A percentile compares a stretch with the other conserved stretches of the same genome.
Conservation (phyloP, 306 rosid species). For the Cucurbita pepo region DNA sequence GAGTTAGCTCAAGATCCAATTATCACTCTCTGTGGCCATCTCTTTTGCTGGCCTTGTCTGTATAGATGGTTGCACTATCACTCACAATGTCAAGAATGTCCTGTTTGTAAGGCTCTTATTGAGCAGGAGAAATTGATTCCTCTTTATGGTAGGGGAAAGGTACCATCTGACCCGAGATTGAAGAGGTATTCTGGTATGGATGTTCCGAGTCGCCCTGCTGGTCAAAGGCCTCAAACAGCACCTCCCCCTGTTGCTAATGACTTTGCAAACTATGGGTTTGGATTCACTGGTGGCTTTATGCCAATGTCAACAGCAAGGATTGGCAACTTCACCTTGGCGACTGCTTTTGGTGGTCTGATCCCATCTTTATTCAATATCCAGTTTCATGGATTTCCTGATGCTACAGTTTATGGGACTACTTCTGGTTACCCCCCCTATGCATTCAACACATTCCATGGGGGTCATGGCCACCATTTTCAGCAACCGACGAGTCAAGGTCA, state of each 20-base stretch:
- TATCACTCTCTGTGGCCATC: conserved; percentile 80
- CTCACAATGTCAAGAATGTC: conserved; percentile 85
- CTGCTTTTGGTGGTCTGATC: conserved; percentile 68
- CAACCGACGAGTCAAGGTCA: conserved; percentile 37
- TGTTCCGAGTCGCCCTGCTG: conserved; percentile 64
- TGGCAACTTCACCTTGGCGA: conserved; percentile 71
- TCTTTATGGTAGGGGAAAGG: conserved; percentile 82
- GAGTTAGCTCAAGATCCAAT: conserved; percentile 87
- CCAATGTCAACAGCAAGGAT: conserved; percentile 69
- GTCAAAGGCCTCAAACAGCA: conserved; percentile 70
- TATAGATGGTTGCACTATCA: conserved; percentile 86
- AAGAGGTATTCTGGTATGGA: conserved; percentile 61
- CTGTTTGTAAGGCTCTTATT: conserved; percentile 79
- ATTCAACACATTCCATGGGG: conserved; percentile 54
- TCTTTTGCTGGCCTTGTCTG: conserved; percentile 90
- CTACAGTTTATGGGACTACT: conserved; percentile 78
- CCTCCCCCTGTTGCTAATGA: conserved; percentile 38
- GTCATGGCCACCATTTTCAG: conserved; percentile 32
- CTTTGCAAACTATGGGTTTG: conserved; percentile 52
- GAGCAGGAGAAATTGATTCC: conserved; percentile 76
- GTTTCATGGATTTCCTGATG: conserved; percentile 67
- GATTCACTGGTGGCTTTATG: conserved; percentile 71
- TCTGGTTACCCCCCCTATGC: conserved; percentile 69
- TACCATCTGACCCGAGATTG: conserved; percentile 59
- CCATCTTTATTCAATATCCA: conserved; percentile 72